Percentiles rank a stretch among this genome's conserved stretches.
phyloP scores from a whole-genome alignment of 2,329 filamentous ascomycete species.

The Emergomyces pasteurianus region DNA sequence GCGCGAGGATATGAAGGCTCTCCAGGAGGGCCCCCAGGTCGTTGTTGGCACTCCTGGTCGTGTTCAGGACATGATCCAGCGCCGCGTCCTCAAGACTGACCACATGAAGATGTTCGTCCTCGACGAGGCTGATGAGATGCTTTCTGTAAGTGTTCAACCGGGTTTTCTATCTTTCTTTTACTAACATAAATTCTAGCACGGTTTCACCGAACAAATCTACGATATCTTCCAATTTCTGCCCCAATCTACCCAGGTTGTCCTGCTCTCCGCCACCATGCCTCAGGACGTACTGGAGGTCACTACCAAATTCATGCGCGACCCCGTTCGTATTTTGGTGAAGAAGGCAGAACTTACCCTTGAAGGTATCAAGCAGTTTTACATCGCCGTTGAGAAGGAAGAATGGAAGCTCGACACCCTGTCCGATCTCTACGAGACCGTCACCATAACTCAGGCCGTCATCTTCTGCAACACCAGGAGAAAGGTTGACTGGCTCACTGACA shows the following conservation, averaged over 20 bases:
- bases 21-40: constrained; percentile 90
- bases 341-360: constrained; percentile 99
- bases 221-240: constrained; percentile 99
- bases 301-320: constrained; percentile 99
- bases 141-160: constrained; percentile 42
- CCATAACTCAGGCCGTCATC: constrained; percentile 98
- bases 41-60: constrained; percentile 96
- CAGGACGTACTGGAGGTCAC: constrained; percentile 99
- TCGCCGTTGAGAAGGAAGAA: constrained; percentile 99
- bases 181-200: constrained; percentile 47
- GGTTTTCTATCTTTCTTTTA: too few species aligned
- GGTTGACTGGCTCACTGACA: constrained; percentile 99
- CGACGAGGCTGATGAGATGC: constrained; percentile 98
- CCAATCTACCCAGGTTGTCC: constrained; percentile 95
- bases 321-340: constrained; percentile 98
- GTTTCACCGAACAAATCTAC: constrained; percentile 99
- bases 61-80: constrained; percentile 99
- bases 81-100: constrained; percentile 91
- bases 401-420: constrained; percentile 99
- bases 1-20: constrained; percentile 96
- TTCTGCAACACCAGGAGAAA: constrained; percentile 99
- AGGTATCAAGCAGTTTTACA: constrained; percentile 99
- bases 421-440: constrained; percentile 98
- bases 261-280: constrained; percentile 96
- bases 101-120: constrained; percentile 99